These are phyloP conservation scores for Coemansia sp. DNA, from an alignment of 192 early-diverging fungal species.

Conservation along the genomic window DNA sequence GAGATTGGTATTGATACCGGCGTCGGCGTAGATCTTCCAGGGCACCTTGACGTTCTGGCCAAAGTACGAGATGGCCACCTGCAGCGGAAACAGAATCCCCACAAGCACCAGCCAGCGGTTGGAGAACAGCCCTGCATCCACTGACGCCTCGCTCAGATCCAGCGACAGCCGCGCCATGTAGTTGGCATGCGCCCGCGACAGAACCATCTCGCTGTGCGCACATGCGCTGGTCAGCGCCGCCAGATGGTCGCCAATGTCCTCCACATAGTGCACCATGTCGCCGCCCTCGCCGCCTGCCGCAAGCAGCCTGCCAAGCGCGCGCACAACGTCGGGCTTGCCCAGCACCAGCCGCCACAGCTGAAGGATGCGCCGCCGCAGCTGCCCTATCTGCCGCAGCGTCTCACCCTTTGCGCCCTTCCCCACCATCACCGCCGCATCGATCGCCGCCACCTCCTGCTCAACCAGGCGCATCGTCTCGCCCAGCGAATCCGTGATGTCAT, in stretches of 20 bases:
- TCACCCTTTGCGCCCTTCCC: constrained; percentile 53
- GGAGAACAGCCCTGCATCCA: constrained; percentile 43
- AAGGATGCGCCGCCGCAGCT: constrained; percentile 71
- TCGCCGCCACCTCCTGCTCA: constrained; percentile 73
- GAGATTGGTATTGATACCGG: constrained; percentile 32
- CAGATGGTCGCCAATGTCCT: constrained; percentile 59
- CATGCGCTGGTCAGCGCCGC: constrained; percentile 68
- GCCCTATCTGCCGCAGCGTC: constrained; percentile 75
- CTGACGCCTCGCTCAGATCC: constrained; percentile 59
- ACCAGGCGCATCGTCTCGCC: constrained; percentile 62
- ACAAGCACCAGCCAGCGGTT: constrained; percentile 28
- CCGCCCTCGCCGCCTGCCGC: constrained; percentile 2
- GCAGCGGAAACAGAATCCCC: constrained; percentile 59
- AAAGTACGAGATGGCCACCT: constrained; percentile 62
- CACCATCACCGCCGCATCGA: constrained; percentile 77
- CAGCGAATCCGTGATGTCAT: constrained; percentile 77
- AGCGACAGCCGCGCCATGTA: constrained; percentile 80
- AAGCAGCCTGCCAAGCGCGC: constrained; percentile 65
- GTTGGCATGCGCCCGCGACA: constrained; percentile 74
- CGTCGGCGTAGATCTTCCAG: constrained; percentile 43
- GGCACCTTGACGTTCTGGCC: constrained; percentile 69
- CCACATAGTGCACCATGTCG: constrained; percentile 15
- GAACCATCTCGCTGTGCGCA: constrained; percentile 71
- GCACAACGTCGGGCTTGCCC: constrained; percentile 71
- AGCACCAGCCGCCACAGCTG: constrained; percentile 63